phyloP scores from a whole-genome alignment of 139 green algal genomes.

The Penium margaritaceum region DNA sequence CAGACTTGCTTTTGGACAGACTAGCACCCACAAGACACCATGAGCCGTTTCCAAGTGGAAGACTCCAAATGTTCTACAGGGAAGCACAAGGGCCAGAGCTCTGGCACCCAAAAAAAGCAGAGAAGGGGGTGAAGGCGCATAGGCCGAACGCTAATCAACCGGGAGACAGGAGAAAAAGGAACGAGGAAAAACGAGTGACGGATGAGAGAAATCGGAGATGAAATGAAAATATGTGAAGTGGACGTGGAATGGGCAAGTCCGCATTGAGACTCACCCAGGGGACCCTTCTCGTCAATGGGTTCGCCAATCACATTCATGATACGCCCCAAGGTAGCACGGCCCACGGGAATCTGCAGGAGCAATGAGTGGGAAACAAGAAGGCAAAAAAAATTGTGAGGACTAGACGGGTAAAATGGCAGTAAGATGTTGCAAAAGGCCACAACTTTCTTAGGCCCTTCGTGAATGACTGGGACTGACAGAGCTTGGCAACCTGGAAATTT shows the following conservation, averaged over 20 bases:
- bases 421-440: neutral
- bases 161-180: neutral
- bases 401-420: neutral
- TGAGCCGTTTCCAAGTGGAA: too few species aligned
- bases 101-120: too few species aligned
- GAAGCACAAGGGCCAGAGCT: too few species aligned
- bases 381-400: neutral
- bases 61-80: too few species aligned
- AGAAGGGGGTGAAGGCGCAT: too few species aligned
- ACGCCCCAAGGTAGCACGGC: slow-evolving; percentile 82
- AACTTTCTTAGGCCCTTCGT: too few species aligned
- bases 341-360: slow-evolving; percentile 17
- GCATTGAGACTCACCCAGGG: slow-evolving; percentile 63
- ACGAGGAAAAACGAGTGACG: neutral
- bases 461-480: too few species aligned
- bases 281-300: slow-evolving; percentile 94
- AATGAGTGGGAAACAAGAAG: neutral
- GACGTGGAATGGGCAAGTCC: too few species aligned
- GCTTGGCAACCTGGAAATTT: neutral
- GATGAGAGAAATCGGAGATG: too few species aligned
- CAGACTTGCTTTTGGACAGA: too few species aligned
- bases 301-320: slow-evolving; percentile 99
- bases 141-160: neutral
- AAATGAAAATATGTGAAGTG: neutral
- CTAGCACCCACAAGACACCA: too few species aligned